These are phyloP conservation scores for Cryptococcus wingfieldii DNA, from an alignment of 1,284 basidiomycete species.

Conservation along the genomic window DNA sequence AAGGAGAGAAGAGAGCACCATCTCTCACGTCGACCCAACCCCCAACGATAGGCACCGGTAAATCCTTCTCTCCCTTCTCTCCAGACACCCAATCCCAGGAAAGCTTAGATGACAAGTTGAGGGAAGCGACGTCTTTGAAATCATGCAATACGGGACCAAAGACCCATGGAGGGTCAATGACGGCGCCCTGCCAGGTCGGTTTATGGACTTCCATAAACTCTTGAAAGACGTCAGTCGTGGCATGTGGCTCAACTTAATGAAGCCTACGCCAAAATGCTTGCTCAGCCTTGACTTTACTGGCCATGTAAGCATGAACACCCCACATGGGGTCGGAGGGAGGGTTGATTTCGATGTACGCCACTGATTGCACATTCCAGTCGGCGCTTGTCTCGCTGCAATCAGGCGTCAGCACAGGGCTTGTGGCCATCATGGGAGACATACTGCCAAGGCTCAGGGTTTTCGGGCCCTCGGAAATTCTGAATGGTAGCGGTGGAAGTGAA, in stretches of 20 bases:
- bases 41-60: slow-evolving; percentile 36
- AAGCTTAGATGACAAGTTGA: slow-evolving; percentile 55
- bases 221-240: slow-evolving; percentile 1
- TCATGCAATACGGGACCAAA: slow-evolving; percentile 55
- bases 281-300: slow-evolving; percentile 65
- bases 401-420: slow-evolving; percentile 10
- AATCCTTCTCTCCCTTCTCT: slow-evolving; percentile 45
- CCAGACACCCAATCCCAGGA: slow-evolving; percentile 49
- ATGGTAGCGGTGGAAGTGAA: slow-evolving; percentile 61
- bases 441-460: too few relatives aligned
- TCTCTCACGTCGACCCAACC: slow-evolving; percentile 59
- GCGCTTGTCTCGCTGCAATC: slow-evolving; percentile 30
- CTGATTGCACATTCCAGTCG: slow-evolving; percentile 65
- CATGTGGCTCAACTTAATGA: too few relatives aligned
- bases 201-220: slow-evolving; percentile 59
- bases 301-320: slow-evolving; percentile 40
- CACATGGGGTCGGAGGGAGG: slow-evolving; percentile 57
- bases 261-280: slow-evolving; percentile 46
- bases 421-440: slow-evolving; percentile 19
- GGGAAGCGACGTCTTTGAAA: slow-evolving; percentile 49
- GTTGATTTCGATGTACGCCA: slow-evolving; percentile 56
- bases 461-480: too few relatives aligned
- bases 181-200: slow-evolving; percentile 56
- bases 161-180: slow-evolving; percentile 57
- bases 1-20: slow-evolving; percentile 10